phyloP scores from a whole-genome alignment of 345 rosid genomes.

The Sonneratia alba region DNA sequence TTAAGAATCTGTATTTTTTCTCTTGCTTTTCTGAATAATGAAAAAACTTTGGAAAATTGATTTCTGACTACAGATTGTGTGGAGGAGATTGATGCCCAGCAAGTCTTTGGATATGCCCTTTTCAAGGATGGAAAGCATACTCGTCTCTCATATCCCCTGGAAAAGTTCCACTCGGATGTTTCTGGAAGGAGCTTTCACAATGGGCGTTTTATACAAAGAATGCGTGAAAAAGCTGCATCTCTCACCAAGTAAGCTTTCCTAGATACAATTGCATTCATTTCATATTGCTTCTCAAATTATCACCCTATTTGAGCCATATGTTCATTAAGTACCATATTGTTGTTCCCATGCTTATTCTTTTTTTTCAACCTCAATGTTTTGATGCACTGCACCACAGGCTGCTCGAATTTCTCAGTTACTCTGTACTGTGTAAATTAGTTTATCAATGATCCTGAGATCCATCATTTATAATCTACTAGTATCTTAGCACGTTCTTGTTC shows the following conservation, averaged over 20 bases:
- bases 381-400: too few relatives aligned
- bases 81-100: constrained; percentile 47
- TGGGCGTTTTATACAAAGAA: constrained; percentile 47
- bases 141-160: constrained; percentile 33
- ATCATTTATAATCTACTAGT: background rate
- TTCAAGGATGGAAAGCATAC: constrained; percentile 36
- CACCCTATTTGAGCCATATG: background rate
- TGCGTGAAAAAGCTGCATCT: constrained; percentile 42
- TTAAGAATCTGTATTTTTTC: background rate
- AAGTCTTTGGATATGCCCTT: constrained; percentile 40
- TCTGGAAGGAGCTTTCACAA: constrained; percentile 54
- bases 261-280: background rate
- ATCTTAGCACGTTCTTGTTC: background rate
- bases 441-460: background rate
- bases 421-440: background rate
- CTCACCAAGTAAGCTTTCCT: constrained; percentile 29
- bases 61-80: constrained; percentile 32
- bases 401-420: background rate
- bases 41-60: background rate
- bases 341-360: background rate
- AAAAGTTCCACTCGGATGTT: constrained; percentile 30
- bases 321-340: background rate
- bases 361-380: background rate
- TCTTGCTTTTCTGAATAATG: background rate
- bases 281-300: background rate